Percentiles rank a stretch among this genome's conserved stretches.
Evolutionary conservation across 1,139 yeast species (phyloP).

Genomic region (Nakaseomyces delphensis): DNA sequence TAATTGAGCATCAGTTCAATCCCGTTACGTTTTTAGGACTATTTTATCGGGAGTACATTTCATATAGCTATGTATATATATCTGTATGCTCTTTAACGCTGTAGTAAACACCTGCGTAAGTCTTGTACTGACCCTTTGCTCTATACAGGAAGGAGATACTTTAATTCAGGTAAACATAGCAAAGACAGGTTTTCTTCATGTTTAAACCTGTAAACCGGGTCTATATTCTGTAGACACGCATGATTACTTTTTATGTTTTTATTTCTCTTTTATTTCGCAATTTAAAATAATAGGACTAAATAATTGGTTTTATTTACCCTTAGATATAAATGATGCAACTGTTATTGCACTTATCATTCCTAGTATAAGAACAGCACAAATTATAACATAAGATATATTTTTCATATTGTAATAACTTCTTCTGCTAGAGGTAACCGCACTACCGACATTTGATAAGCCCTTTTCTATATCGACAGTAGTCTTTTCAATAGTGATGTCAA

Average conservation of each 20-base stretch:
- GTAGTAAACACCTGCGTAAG: too few relatives aligned
- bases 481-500: constrained; percentile 67
- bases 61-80: background rate
- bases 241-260: too few relatives aligned
- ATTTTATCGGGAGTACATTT: constrained; percentile 7
- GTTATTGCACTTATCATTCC: constrained; percentile 48
- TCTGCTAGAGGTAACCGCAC: constrained; percentile 81
- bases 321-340: constrained; percentile 53
- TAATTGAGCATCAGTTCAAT: constrained; percentile 12
- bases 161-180: too few relatives aligned
- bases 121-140: too few relatives aligned
- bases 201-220: too few relatives aligned
- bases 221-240: too few relatives aligned
- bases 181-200: too few relatives aligned
- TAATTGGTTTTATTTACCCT: constrained; percentile 10
- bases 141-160: too few relatives aligned
- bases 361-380: background rate
- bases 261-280: too few relatives aligned
- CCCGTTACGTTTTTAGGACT: constrained; percentile 5
- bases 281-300: too few relatives aligned
- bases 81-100: too few relatives aligned
- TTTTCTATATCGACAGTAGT: constrained; percentile 88
- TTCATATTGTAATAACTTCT: constrained; percentile 87
- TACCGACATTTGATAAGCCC: constrained; percentile 88
- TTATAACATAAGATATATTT: constrained; percentile 66